Base-by-base conservation (phyloP, 495 filamentous ascomycete species). In the Hypoxylon lienhwacheense region DNA sequence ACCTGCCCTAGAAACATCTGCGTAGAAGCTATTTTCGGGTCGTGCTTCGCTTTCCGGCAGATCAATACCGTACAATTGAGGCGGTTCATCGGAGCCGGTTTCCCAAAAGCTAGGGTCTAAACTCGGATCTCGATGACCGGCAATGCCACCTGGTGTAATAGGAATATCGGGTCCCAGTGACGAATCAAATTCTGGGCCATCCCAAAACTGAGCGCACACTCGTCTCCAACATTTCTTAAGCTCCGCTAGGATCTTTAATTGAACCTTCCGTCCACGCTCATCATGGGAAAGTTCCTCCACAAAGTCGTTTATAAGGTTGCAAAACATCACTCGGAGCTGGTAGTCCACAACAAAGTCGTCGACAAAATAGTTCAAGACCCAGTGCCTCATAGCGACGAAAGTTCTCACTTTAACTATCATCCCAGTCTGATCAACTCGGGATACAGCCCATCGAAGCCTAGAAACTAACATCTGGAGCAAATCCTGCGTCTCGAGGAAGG, bases 151-250 rank as follows among this genome's bases (percentile, higher is more conserved):
- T 10, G 92, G 89, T 2, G 78, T 58, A 48, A 96, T 91, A 17
- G 86, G 81, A 35, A 81, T 76, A 45, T 92, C 85, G 7, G 81
- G 75, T 8, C 77, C 76, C 39, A 83, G 70, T 15, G 81, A 77
- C 3, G 72, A 65, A 48, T 81, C 71, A 68, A 84, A 77, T 40
- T 84, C 80, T 0, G 81, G 73, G 1, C 77, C 79, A 59, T 95
- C 88, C 92, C 92, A 97, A 64, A 90, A 96, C 20, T 88, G 71
- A 1, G 86, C 83, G 62, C 91, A 97, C 11, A 90, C 88, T 42
- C 90, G 83, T 70, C 95, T 82, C 95, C 95, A 99, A 66, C 95
- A 97, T 68, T 93, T 91, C 70, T 97, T 97, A 36, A 97, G 74
- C 67, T 99, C 92, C 24, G 87, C 82, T 45, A 99, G 77, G 46